A percentile compares a stretch with the other conserved stretches of the same genome.
These are phyloP conservation scores for Talaromyces islandicus DNA, from an alignment of 2,329 filamentous ascomycete genomes.

Conservation along the genomic window DNA sequence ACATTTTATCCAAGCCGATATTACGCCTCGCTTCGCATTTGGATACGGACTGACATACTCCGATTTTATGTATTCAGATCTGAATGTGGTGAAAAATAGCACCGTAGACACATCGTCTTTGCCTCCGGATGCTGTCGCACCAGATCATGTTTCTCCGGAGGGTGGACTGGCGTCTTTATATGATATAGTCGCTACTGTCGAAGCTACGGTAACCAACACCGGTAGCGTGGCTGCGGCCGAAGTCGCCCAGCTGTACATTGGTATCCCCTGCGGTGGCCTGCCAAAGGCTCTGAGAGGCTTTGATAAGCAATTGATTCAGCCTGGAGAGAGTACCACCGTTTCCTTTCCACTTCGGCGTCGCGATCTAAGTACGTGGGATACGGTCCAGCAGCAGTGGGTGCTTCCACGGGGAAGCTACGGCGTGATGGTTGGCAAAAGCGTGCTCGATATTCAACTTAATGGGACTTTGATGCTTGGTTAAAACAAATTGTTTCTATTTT, in stretches of 20 bases:
- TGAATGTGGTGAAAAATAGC: constrained; percentile 26
- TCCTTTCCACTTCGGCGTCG: constrained; percentile 40
- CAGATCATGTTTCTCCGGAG: constrained; percentile 12
- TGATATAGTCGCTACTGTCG: constrained; percentile 37
- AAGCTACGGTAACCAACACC: constrained; percentile 39
- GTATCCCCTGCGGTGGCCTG: not conserved
- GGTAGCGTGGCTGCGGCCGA: constrained; percentile 38
- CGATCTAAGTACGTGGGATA: constrained; percentile 34
- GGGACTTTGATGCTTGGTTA: constrained; percentile 4
- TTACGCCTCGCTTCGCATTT: constrained; percentile 33
- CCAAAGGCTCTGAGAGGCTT: constrained; percentile 46
- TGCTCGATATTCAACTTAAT: constrained; percentile 17
- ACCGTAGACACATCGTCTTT: not conserved
- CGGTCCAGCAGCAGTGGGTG: constrained; percentile 27
- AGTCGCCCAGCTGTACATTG: constrained; percentile 36
- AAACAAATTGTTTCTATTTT: not conserved
- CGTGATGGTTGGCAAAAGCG: constrained; percentile 21
- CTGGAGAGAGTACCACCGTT: constrained; percentile 37
- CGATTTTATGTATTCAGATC: constrained; percentile 67
- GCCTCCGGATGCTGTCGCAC: not conserved
- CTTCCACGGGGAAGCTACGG: constrained; percentile 18
- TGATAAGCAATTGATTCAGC: constrained; percentile 38
- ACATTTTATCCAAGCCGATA: constrained; percentile 41
- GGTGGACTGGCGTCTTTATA: constrained; percentile 50
- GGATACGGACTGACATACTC: constrained; percentile 43